Base-by-base conservation (phyloP, 257 asterid genomes). In the Solanum pimpinellifolium region DNA sequence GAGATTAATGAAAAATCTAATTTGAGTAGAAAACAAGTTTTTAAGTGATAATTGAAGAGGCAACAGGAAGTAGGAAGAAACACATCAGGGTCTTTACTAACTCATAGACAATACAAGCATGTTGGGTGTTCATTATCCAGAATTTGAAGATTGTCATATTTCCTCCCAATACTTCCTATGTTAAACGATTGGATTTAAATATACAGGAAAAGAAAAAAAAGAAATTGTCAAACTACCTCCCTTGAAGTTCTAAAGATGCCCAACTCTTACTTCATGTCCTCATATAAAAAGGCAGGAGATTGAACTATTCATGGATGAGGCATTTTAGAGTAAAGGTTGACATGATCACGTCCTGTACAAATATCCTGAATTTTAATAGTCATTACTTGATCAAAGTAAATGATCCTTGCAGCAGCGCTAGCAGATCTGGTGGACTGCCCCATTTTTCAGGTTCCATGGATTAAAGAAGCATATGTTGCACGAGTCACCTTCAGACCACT, bases 401-500 rank as follows among this genome's bases (percentile, higher is more conserved):
- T 80, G 72, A 62, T 46, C 41, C 81, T 37, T 25, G 14, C 25
- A 81, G 69, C 12, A 20, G 12, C 7, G 76, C 76, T 70, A 70
- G 12, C 76, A 70, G 76, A 73, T 73, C 49, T 37, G 81, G 29
- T 73, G 84, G 80, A 85, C 88, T 78, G 84, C 72, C 78, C 85
- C 62, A 29, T 85, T 83, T 52, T 27, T 80, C 66, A 80, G 44
- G 84, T 80, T 47, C 16, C 84, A 1, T 9, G 42, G 66, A 80
- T 31, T 80, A 80, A 80, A 47, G 84, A 80, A 16, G 68, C 68
- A 80, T 27, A 80, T 47, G 88, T 90, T 8, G 93, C 94, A 72
- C 78, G 92, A 75, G 94, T 90, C 31, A 90, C 92, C 91, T 92
- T 94, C 60, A 95, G 88, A 77, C 98, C 95, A 65, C 94, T 90